Evolutionary conservation across 345 rosid genomes (phyloP), one percentile per base, ranked within the genome.

Genomic region (Brassica rapa): DNA sequence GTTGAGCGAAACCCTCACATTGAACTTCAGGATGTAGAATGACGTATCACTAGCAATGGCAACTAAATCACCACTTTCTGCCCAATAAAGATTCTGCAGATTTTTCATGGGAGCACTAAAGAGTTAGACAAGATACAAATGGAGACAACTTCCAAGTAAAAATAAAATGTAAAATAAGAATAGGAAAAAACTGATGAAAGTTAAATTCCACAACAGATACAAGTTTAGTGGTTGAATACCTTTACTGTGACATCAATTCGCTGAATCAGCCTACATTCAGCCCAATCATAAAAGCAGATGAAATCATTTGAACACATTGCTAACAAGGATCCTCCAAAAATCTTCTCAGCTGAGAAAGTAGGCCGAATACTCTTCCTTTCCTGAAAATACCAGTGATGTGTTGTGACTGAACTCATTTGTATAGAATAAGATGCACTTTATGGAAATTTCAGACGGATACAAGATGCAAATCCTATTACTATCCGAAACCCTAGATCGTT

Each of bases 211-310:
- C 63, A 72, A 66, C 68, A 11, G 39, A 69, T 49, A 3, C 76
- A 80, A 29, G 19, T 64, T 41, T 12, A 72, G 4, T 72, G 57
- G n/a, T 30, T 30, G 43, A 24, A 86, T 86, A 95, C 99, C 86
- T 96, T 96, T 82, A 96, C 99, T 70, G 87, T 90, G 64, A 96
- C 99, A 78, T 96, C 99, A 80, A 96, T 91, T 69, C 96, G 88
- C 69, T 96, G 88, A 84, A 96, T 93, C 83, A 96, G 85, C 86
- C 98, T 88, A 86, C 97, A 96, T 71, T 93, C 99, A 85, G 90
- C 91, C 99, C 99, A 96, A 86, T 96, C 99, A 83, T 93, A 93
- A 76, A 96, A 96, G 84, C 98, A 96, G 65, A 96, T 93, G 77
- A 93, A 96, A 80, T 91, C 99, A 84, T 86, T 96, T 64, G 97